Evolutionary conservation across 805 yeast species (phyloP).

Genomic region (Sugiyamaella qingdaonensis): DNA sequence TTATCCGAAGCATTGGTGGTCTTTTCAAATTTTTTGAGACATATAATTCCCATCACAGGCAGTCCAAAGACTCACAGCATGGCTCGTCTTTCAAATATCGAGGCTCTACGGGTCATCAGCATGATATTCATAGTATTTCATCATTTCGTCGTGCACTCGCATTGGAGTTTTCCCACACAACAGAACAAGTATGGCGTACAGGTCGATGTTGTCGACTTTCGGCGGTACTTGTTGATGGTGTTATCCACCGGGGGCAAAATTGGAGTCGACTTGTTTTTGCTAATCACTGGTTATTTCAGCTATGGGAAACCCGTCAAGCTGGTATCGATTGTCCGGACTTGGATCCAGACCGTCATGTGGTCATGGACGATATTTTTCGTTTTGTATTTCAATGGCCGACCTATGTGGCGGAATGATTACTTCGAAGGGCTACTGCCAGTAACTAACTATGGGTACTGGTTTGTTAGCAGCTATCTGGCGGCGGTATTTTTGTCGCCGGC

Average conservation of each 20-base stretch:
- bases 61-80: neutral
- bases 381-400: neutral
- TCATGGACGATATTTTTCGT: constrained; percentile 2
- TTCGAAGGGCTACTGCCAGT: constrained; percentile 4
- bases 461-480: constrained; percentile 4
- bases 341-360: constrained; percentile 2
- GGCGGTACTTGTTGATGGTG: neutral
- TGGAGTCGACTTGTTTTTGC: constrained; percentile 7
- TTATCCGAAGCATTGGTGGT: too few relatives aligned
- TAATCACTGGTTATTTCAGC: constrained; percentile 5
- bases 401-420: neutral
- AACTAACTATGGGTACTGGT: constrained; percentile 3
- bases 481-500: constrained; percentile 1
- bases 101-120: constrained; percentile 4
- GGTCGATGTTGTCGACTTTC: neutral
- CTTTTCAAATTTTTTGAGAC: too few relatives aligned
- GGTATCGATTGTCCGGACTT: constrained; percentile 1
- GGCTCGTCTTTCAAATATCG: constrained; percentile 2
- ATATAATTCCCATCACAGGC: too few relatives aligned
- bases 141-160: constrained; percentile 1
- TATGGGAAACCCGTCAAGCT: constrained; percentile 2
- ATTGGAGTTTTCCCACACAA: neutral
- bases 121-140: constrained; percentile 2
- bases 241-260: constrained; percentile 2
- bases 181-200: neutral